Evolutionary conservation across 2,329 filamentous ascomycete genomes (phyloP).

Genomic region (Aureobasidium lini): DNA sequence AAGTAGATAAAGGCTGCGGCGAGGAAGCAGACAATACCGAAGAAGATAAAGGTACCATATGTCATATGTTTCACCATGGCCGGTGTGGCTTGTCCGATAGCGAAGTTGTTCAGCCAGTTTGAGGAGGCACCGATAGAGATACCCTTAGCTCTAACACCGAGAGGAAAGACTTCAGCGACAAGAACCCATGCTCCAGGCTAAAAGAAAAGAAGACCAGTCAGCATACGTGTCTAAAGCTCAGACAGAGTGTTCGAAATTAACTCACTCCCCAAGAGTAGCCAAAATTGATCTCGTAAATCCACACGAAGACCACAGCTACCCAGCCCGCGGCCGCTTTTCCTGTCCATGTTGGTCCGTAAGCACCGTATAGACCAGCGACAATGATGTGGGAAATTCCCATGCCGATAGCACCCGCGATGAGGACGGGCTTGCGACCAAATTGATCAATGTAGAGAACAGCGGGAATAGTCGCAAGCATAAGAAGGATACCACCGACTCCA

Average conservation of each 20-base stretch:
- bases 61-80: constrained; percentile 57
- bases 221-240: background rate
- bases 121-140: constrained; percentile 55
- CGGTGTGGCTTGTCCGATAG: constrained; percentile 41
- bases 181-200: constrained; percentile 46
- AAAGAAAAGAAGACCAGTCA: background rate
- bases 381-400: constrained; percentile 67
- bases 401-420: constrained; percentile 57
- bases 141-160: constrained; percentile 62
- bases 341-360: constrained; percentile 49
- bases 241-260: background rate
- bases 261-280: constrained; percentile 61
- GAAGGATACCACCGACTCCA: constrained; percentile 60
- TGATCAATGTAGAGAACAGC: constrained; percentile 59
- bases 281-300: constrained; percentile 68
- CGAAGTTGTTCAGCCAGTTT: constrained; percentile 32
- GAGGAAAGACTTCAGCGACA: constrained; percentile 66
- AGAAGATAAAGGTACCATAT: constrained; percentile 67
- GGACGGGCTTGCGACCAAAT: constrained; percentile 54
- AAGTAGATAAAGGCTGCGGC: constrained; percentile 51
- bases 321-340: constrained; percentile 57
- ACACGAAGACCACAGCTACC: constrained; percentile 61
- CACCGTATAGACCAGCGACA: constrained; percentile 58
- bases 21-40: constrained; percentile 56
- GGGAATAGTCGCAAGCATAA: constrained; percentile 59